Conservation (phyloP, 768 basidiomycete species). For the Tubosaeta sp. region DNA sequence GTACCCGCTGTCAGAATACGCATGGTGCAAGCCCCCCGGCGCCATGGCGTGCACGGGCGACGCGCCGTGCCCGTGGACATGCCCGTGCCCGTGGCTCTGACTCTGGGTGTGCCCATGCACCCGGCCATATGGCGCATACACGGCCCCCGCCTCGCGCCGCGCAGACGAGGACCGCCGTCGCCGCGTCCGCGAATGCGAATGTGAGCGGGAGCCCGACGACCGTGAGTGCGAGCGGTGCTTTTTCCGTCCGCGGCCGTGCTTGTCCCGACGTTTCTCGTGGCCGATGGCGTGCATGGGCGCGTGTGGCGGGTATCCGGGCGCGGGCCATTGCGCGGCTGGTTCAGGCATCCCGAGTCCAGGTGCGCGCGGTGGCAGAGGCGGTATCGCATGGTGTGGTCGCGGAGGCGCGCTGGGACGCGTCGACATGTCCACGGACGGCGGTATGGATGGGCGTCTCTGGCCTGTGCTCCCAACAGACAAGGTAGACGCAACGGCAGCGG, state of each 20-base stretch:
- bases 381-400: background rate
- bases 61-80: background rate
- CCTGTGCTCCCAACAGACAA: background rate
- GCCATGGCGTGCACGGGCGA: too few relatives aligned
- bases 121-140: background rate
- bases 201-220: conserved; percentile 4
- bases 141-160: background rate
- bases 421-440: conserved; percentile 12
- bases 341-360: background rate
- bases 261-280: background rate
- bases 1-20: background rate
- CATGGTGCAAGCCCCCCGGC: background rate
- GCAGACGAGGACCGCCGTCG: background rate
- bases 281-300: background rate
- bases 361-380: background rate
- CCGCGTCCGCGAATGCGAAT: conserved; percentile 7
- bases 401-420: conserved; percentile 8
- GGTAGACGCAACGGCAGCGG: background rate
- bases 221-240: background rate
- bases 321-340: background rate
- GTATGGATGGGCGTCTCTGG: background rate
- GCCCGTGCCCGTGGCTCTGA: background rate
- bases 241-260: background rate
- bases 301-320: background rate
- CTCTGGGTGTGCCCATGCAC: background rate